Base-by-base conservation (phyloP, 768 basidiomycete genomes). In the Russula emetica region DNA sequence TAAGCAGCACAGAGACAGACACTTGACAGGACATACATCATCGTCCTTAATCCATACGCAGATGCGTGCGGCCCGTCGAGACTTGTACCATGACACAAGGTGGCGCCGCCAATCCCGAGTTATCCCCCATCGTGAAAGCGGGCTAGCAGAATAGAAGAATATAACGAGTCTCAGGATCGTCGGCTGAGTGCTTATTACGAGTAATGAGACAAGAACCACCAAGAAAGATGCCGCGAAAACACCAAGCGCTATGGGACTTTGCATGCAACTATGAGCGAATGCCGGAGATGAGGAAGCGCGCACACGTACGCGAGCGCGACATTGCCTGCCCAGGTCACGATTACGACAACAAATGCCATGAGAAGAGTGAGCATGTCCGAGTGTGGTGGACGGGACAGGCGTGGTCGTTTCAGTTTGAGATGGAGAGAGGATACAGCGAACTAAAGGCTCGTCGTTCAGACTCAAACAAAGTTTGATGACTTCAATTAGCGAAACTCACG, bases 11-110 rank as follows among this genome's bases (percentile, higher is more conserved):
- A 22, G 11, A 54, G 14, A n/a, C 2, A 32, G 11, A 7, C 3
- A 0, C 2, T 50, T 45, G 16, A 6, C 26, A 36, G 6, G 47
- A 49, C 66, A 42, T 57, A 67, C 67, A 24, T 69, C 62, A 42
- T 69, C 67, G 16, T 62, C 45, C 56, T 69, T 69, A n/a, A 67
- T 63, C 67, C 67, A 69, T 26, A 69, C 62, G 26, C 67, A 69
- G 18, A 63, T 52, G 20, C 55, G 66, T 16, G 66, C 65, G 24
- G 50, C 59, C 51, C 67, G 62, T 10, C 59, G 55, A 2, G 62
- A 56, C 44, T 62, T 55, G 59, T 69, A 67, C 62, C 53, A 61
- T 2, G 51, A 60, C 24, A 67, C 30, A 6, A 69, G 45, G 59
- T 24, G 44, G 56, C 28, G 45, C 30, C 50, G 49, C 66, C 58